These are phyloP conservation scores for Adenanthera pavonina DNA, from an alignment of 306 rosid species.

Conservation along the genomic window DNA sequence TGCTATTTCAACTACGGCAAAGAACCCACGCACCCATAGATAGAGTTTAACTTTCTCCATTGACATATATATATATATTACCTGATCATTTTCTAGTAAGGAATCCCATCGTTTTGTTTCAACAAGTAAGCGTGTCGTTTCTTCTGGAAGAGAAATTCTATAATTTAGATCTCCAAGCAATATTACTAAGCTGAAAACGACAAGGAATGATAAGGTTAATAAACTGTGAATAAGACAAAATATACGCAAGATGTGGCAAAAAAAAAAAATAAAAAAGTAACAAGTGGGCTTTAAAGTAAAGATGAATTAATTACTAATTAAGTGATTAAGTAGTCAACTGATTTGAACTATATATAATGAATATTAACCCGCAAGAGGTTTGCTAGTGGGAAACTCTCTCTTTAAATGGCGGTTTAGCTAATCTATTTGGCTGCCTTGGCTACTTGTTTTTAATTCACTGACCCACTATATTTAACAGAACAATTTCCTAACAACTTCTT, in stretches of 20 bases:
- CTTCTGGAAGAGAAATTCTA: constrained; percentile 81
- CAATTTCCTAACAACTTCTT: constrained; percentile 32
- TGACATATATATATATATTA: constrained; percentile 26
- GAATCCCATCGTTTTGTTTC: constrained; percentile 63
- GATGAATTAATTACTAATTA: constrained; percentile 17
- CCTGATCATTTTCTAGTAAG: constrained; percentile 84
- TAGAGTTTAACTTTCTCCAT: neutral
- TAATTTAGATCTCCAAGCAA: constrained; percentile 92
- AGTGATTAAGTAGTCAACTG: constrained; percentile 37
- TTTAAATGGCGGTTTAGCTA: constrained; percentile 33
- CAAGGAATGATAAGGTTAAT: constrained; percentile 13
- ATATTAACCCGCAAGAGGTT: constrained; percentile 34
- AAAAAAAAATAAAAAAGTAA: constrained; percentile 7
- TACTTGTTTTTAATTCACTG: constrained; percentile 34
- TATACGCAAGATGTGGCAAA: neutral
- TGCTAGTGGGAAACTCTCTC: constrained; percentile 10
- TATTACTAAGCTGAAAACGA: constrained; percentile 67
- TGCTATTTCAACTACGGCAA: no score
- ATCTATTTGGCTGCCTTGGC: constrained; percentile 30
- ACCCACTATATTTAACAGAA: constrained; percentile 17
- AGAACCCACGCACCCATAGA: no score
- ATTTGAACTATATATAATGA: neutral
- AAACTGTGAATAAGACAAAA: constrained; percentile 2
- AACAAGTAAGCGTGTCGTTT: constrained; percentile 64
- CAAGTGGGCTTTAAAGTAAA: constrained; percentile 34